Conservation (phyloP, 352 stramenopile species). For the Phytophthora sp. region DNA sequence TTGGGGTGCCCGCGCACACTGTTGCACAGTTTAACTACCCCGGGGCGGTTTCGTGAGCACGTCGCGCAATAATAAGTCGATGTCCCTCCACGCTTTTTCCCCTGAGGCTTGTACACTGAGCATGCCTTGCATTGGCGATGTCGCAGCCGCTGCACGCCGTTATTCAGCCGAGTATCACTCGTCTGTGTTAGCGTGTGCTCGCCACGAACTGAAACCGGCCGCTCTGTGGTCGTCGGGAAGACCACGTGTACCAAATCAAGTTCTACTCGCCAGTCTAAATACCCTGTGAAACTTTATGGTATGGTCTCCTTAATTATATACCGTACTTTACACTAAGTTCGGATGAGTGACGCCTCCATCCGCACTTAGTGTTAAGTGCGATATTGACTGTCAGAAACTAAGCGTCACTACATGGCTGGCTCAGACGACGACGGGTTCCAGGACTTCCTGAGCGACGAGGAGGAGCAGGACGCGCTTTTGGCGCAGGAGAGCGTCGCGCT, state of each 20-base stretch:
- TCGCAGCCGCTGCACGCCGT: not conserved
- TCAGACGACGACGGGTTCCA: slow-evolving; percentile 78
- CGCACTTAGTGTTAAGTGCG: too few species aligned
- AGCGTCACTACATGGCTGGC: too few species aligned
- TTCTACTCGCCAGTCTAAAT: too few species aligned
- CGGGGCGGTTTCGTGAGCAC: not conserved
- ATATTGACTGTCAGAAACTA: too few species aligned
- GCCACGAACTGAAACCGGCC: not conserved
- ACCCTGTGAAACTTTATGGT: too few species aligned
- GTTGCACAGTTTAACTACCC: slow-evolving; percentile 8
- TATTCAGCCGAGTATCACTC: not conserved
- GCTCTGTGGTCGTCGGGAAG: too few species aligned
- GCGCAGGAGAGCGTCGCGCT: slow-evolving; percentile 59
- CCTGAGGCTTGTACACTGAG: slow-evolving; percentile 16
- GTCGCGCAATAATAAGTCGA: slow-evolving; percentile 6
- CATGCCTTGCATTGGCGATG: slow-evolving; percentile 10
- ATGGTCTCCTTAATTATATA: too few species aligned
- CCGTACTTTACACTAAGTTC: too few species aligned
- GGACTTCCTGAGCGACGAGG: slow-evolving; percentile 66
- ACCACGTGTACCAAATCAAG: too few species aligned
- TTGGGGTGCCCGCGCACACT: not conserved
- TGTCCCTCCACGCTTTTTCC: slow-evolving; percentile 1
- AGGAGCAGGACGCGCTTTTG: slow-evolving; percentile 50
- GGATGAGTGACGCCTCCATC: too few species aligned
- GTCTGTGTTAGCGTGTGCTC: slow-evolving; percentile 3